Base-by-base conservation (phyloP, 305 asterid genomes). In the Fraxinus paxiana region DNA sequence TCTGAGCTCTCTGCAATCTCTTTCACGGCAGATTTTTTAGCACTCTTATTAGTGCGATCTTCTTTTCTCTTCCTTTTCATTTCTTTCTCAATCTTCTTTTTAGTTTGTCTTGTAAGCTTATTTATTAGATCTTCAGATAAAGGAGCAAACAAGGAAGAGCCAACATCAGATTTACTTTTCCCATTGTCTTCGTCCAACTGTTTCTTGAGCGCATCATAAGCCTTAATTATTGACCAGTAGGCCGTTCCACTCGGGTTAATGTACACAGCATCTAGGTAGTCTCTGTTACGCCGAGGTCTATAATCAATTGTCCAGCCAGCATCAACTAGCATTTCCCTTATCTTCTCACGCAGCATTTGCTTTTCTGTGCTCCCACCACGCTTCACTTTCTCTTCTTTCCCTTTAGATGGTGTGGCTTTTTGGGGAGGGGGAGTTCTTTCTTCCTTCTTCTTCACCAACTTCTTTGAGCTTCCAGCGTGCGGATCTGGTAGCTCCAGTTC, bases 221-320 rank as follows among this genome's bases (percentile, higher is more conserved):
- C 98, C 88, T 93, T 93, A 73, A 93, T 89, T 80, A 95, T 95
- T 12, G 98, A 95, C 98, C 98, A 95, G 87, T 93, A 93, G 54
- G 96, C 97, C 37, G 98, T 93, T 88, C 98, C 98, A 77, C 79
- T 80, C n/a, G 97, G 96, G 76, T 83, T 92, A 73, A 91, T 95
- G 81, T 95, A 95, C 73, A 95, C 98, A 61, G 97, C 93, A 86
- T 95, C 98, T 71, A 92, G 88, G 87, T 95, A 95, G 80, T 92
- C 98, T 83, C 98, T 86, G 82, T 92, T 92, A 83, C 92, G 87
- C 87, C 98, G 90, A 51, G 98, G 98, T 77, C 98, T 89, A 85
- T 93, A 95, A 87, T 95, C 98, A 82, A 95, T 95, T 26, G 89
- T 90, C 98, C 98, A 95, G 31, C 98, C 98, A 5, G 93, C 83